Evolutionary conservation across 2,329 filamentous ascomycete genomes (phyloP).

Genomic region (Teratosphaeriaceae sp.): DNA sequence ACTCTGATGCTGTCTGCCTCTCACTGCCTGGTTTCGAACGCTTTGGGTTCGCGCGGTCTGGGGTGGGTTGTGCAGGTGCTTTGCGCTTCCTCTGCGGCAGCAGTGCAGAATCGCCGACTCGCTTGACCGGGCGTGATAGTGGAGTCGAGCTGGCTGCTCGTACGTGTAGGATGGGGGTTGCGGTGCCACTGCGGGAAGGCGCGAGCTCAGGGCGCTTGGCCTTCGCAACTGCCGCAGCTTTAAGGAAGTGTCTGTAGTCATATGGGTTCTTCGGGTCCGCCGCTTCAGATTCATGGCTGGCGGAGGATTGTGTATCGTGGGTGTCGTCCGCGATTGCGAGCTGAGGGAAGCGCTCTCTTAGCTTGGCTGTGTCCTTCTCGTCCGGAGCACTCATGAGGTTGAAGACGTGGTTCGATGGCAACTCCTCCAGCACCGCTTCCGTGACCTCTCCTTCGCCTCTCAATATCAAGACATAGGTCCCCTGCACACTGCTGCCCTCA

Average conservation of each 20-base stretch:
- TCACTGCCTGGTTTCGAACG: constrained; percentile 23
- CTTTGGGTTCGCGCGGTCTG: constrained; percentile 17
- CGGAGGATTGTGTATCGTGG: constrained; percentile 23
- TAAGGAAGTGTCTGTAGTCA: constrained; percentile 44
- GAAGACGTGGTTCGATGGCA: constrained; percentile 81
- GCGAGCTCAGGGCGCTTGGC: constrained; percentile 11
- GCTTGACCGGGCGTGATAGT: constrained; percentile 12
- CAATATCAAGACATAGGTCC: constrained; percentile 58
- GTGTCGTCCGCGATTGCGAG: constrained; percentile 15
- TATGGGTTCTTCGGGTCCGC: constrained; percentile 41
- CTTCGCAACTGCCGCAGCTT: constrained; percentile 6
- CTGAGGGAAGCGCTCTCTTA: constrained; percentile 62
- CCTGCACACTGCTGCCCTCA: constrained; percentile 44
- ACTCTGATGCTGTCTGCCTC: constrained; percentile 5
- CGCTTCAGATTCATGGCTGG: constrained; percentile 28
- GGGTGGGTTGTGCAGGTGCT: constrained; percentile 7
- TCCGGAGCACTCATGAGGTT: constrained; percentile 67
- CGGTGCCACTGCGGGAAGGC: constrained; percentile 22
- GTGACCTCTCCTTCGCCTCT: constrained; percentile 18
- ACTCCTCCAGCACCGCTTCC: constrained; percentile 55
- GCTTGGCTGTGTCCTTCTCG: constrained; percentile 55
- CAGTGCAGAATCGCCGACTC: background rate
- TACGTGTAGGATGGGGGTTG: constrained; percentile 15
- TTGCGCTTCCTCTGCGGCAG: constrained; percentile 20
- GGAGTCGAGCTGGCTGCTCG: constrained; percentile 15